These are phyloP conservation scores for Schizophyllum commune DNA, from an alignment of 1,284 basidiomycete genomes.

Conservation along the genomic window DNA sequence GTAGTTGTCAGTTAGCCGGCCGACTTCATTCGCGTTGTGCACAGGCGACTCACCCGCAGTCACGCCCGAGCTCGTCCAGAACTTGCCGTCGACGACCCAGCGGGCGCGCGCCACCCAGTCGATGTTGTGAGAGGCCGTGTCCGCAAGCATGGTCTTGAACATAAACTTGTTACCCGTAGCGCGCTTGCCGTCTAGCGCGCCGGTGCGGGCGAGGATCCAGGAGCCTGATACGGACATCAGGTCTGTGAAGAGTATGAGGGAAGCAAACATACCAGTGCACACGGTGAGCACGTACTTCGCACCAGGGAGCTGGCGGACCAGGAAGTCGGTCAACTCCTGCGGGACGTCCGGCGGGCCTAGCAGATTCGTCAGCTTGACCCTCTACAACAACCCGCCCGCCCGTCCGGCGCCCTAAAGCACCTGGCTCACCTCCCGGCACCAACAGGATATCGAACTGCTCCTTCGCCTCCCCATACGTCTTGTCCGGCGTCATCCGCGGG, in stretches of 20 bases:
- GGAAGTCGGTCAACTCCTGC: slow-evolving; percentile 14
- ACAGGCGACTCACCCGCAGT: slow-evolving; percentile 18
- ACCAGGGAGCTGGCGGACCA: slow-evolving; percentile 17
- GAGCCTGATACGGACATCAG: slow-evolving; percentile 3
- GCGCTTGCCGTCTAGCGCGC: slow-evolving; percentile 18
- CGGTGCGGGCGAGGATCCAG: slow-evolving; percentile 17
- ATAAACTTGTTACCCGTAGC: slow-evolving; percentile 22
- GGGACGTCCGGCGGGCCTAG: slow-evolving; percentile 6
- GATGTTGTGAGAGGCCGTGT: slow-evolving; percentile 14
- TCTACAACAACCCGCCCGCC: neutral
- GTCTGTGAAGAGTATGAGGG: neutral
- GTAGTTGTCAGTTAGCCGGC: too few relatives aligned
- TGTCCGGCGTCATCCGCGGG: slow-evolving; percentile 9
- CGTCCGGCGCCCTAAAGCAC: neutral
- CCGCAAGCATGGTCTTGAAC: slow-evolving; percentile 16
- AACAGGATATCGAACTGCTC: slow-evolving; percentile 21
- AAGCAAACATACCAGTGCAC: slow-evolving; percentile 10
- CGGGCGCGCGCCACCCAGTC: slow-evolving; percentile 24
- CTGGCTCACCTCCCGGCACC: slow-evolving; percentile 18
- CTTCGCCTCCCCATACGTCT: slow-evolving; percentile 17
- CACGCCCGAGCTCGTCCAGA: slow-evolving; percentile 26
- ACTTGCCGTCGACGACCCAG: slow-evolving; percentile 27
- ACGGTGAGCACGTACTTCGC: slow-evolving; percentile 20
- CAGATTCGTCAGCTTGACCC: slow-evolving; percentile 1
- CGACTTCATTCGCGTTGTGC: neutral